A percentile compares a stretch with the other conserved stretches of the same genome.
These are phyloP conservation scores for Neofusicoccum sp. DNA, from an alignment of 2,329 filamentous ascomycete genomes.

Conservation along the genomic window DNA sequence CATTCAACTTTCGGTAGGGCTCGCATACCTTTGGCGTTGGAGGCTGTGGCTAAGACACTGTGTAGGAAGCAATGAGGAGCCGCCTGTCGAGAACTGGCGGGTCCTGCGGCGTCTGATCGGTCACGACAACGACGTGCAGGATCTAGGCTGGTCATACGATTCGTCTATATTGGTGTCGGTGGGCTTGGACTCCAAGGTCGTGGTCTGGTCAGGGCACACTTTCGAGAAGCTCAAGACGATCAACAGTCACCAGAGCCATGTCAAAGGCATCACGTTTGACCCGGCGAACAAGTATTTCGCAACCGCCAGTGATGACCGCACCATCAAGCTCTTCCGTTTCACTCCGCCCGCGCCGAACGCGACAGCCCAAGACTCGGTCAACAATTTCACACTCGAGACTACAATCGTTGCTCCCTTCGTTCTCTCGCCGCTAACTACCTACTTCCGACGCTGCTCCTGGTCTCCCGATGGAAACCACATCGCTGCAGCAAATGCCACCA, in stretches of 20 bases:
- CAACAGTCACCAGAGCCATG: slow-evolving; percentile 90
- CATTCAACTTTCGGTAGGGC: slow-evolving; percentile 73
- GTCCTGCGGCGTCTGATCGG: slow-evolving; percentile 90
- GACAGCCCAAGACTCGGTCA: slow-evolving; percentile 89
- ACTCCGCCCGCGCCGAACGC: slow-evolving; percentile 87
- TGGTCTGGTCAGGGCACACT: slow-evolving; percentile 96
- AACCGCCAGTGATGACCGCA: slow-evolving; percentile 93
- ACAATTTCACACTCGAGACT: slow-evolving; percentile 94
- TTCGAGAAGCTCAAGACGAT: slow-evolving; percentile 97
- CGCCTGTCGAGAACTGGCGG: slow-evolving; percentile 97
- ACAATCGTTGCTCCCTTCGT: slow-evolving; percentile 85
- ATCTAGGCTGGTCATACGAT: slow-evolving; percentile 94
- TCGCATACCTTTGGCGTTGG: not conserved
- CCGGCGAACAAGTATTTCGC: slow-evolving; percentile 99
- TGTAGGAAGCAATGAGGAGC: slow-evolving; percentile 77
- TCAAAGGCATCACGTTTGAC: slow-evolving; percentile 98
- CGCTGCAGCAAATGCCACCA: slow-evolving; percentile 93
- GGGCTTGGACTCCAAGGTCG: slow-evolving; percentile 94
- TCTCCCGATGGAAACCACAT: slow-evolving; percentile 97
- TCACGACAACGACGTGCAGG: slow-evolving; percentile 98
- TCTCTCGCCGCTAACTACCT: slow-evolving; percentile 90
- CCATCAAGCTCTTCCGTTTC: slow-evolving; percentile 95
- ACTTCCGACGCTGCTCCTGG: slow-evolving; percentile 96
- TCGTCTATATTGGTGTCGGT: slow-evolving; percentile 95
- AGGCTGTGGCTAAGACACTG: slow-evolving; percentile 18